These are phyloP conservation scores for Didymella glomerata DNA, from an alignment of 2,329 filamentous ascomycete genomes.

Conservation along the genomic window DNA sequence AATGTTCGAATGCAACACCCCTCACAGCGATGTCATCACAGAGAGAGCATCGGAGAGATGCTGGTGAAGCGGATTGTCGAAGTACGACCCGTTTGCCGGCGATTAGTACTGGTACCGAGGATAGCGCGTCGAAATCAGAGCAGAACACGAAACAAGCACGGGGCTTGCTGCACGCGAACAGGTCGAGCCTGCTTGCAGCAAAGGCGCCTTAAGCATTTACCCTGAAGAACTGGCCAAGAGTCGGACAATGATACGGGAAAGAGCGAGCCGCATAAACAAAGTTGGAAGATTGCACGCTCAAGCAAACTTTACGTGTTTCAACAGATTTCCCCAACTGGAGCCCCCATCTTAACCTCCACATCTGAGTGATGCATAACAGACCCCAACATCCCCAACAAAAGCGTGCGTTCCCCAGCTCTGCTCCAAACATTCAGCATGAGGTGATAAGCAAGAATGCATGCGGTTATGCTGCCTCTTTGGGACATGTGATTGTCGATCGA, in stretches of 20 bases:
- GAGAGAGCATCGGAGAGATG: not conserved
- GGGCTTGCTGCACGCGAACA: conserved; percentile 4
- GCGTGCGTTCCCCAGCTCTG: conserved; percentile 8
- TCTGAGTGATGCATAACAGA: not conserved
- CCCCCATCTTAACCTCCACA: conserved; percentile 8
- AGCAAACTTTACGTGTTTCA: conserved; percentile 2
- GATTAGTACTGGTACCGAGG: conserved; percentile 5
- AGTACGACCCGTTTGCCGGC: conserved; percentile 2
- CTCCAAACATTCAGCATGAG: conserved; percentile 6
- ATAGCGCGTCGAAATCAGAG: not conserved
- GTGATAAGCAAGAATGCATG: not conserved
- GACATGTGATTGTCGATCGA: conserved; percentile 8
- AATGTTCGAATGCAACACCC: conserved; percentile 1
- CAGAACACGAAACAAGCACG: not conserved
- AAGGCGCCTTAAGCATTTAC: not conserved
- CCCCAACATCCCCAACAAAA: conserved; percentile 11
- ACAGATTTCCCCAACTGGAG: conserved; percentile 11
- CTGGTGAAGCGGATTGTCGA: not conserved
- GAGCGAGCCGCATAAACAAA: not conserved
- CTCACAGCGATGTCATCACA: not conserved
- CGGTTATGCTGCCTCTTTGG: conserved; percentile 14
- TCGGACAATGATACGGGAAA: not conserved
- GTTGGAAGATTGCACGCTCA: not conserved
- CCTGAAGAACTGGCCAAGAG: conserved; percentile 5
- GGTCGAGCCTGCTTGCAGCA: conserved; percentile 5